phyloP scores from a whole-genome alignment of 2,329 filamentous ascomycete genomes.

The Fusarium nurragi region DNA sequence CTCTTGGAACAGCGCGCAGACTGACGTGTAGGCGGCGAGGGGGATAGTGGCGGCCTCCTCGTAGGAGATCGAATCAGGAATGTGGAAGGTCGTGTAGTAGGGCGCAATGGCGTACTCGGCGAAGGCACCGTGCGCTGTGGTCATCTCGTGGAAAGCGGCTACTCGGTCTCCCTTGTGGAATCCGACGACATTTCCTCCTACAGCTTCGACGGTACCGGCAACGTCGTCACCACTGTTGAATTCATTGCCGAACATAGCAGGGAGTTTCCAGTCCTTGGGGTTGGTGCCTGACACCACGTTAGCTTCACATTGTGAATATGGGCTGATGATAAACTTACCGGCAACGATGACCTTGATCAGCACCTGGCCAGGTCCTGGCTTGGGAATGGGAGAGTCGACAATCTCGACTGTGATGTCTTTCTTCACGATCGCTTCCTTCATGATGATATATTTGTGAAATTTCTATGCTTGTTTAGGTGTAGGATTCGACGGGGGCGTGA shows the following conservation, averaged over 20 bases:
- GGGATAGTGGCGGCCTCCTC: constrained; percentile 23
- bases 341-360: constrained; percentile 20
- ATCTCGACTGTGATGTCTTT: constrained; percentile 11
- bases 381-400: constrained; percentile 8
- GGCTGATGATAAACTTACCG: background rate
- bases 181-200: constrained; percentile 34
- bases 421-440: constrained; percentile 26
- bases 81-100: constrained; percentile 65
- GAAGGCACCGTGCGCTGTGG: constrained; percentile 60
- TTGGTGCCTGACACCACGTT: constrained; percentile 24
- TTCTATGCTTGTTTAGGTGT: no score
- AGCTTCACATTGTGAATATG: rapidly evolving
- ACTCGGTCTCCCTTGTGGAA: constrained; percentile 55
- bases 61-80: constrained; percentile 48
- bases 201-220: constrained; percentile 32
- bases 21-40: constrained; percentile 13
- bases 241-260: background rate
- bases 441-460: background rate
- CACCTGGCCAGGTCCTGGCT: background rate
- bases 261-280: constrained; percentile 45
- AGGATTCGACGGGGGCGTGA: background rate
- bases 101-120: constrained; percentile 69
- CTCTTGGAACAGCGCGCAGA: constrained; percentile 10
- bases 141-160: constrained; percentile 62
- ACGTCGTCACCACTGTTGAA: constrained; percentile 42